Evolutionary conservation across 1,284 basidiomycete genomes (phyloP).

Genomic region (Cutaneotrichosporon curvatum): DNA sequence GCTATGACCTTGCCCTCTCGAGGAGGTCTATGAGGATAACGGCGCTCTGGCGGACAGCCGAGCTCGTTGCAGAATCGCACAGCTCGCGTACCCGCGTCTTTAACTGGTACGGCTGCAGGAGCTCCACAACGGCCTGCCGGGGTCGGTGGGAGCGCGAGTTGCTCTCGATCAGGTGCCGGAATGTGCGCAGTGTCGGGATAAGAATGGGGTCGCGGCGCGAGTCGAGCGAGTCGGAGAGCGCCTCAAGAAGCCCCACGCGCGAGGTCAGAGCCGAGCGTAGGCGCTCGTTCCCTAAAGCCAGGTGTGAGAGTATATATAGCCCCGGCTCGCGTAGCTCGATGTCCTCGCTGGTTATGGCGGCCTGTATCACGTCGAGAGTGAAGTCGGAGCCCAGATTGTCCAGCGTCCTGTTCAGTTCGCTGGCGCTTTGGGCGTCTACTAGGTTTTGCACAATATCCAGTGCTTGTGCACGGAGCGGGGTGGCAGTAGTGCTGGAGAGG

Average conservation of each 20-base stretch:
- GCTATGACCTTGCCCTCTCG: slow-evolving; percentile 15
- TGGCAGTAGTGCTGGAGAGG: slow-evolving; percentile 19
- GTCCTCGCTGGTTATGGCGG: slow-evolving; percentile 1
- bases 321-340: slow-evolving; percentile 17
- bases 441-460: slow-evolving; percentile 41
- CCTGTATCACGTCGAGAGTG: background rate
- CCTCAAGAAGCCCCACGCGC: slow-evolving; percentile 30
- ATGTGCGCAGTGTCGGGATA: slow-evolving; percentile 31
- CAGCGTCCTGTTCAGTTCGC: slow-evolving; percentile 29
- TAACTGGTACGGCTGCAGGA: slow-evolving; percentile 39
- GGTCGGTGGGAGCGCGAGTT: slow-evolving; percentile 28
- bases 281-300: slow-evolving; percentile 39
- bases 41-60: slow-evolving; percentile 26
- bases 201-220: slow-evolving; percentile 26
- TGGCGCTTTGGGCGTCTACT: slow-evolving; percentile 30
- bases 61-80: slow-evolving; percentile 19
- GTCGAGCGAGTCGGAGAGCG: slow-evolving; percentile 21
- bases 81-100: slow-evolving; percentile 27
- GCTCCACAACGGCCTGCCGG: slow-evolving; percentile 31
- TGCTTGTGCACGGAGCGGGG: slow-evolving; percentile 31
- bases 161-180: slow-evolving; percentile 39
- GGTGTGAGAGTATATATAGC: slow-evolving; percentile 36
- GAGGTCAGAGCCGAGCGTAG: slow-evolving; percentile 26
- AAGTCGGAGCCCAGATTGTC: slow-evolving; percentile 31
- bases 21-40: slow-evolving; percentile 27